Evolutionary conservation across 192 early-diverging fungal genomes (phyloP).

Genomic region (Chytriomyces confervae): DNA sequence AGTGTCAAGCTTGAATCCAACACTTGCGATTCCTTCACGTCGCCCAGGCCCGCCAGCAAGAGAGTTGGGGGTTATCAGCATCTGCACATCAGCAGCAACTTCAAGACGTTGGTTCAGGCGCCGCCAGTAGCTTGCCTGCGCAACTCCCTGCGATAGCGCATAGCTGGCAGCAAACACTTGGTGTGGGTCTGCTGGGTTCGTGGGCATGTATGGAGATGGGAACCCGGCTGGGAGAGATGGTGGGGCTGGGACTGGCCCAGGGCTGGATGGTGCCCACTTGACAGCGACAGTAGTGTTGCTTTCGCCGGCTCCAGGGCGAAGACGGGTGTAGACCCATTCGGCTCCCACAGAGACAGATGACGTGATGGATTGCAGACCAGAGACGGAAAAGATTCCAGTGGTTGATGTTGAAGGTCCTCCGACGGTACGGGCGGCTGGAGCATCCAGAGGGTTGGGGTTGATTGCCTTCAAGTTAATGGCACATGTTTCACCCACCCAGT

Average conservation of each 20-base stretch:
- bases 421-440: constrained; percentile 37
- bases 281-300: constrained; percentile 65
- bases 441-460: constrained; percentile 90
- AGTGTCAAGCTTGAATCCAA: constrained; percentile 98
- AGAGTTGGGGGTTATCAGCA: constrained; percentile 59
- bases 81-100: constrained; percentile 88
- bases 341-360: constrained; percentile 80
- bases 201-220: constrained; percentile 56
- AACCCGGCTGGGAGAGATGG: constrained; percentile 55
- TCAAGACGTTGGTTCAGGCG: constrained; percentile 93
- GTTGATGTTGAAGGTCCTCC: constrained; percentile 36
- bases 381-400: constrained; percentile 88
- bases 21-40: constrained; percentile 88
- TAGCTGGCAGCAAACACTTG: constrained; percentile 60
- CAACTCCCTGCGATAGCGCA: constrained; percentile 53
- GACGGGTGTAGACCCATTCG: constrained; percentile 85
- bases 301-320: constrained; percentile 82
- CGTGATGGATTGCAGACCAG: constrained; percentile 91
- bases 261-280: constrained; percentile 47
- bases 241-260: constrained; percentile 58
- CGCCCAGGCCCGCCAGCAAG: constrained; percentile 62
- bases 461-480: constrained; percentile 90
- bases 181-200: constrained; percentile 58
- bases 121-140: constrained; percentile 88
- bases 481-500: constrained; percentile 88